Base-by-base conservation (phyloP, 139 green algal genomes). In the Chlamydomonas schloesseri region DNA sequence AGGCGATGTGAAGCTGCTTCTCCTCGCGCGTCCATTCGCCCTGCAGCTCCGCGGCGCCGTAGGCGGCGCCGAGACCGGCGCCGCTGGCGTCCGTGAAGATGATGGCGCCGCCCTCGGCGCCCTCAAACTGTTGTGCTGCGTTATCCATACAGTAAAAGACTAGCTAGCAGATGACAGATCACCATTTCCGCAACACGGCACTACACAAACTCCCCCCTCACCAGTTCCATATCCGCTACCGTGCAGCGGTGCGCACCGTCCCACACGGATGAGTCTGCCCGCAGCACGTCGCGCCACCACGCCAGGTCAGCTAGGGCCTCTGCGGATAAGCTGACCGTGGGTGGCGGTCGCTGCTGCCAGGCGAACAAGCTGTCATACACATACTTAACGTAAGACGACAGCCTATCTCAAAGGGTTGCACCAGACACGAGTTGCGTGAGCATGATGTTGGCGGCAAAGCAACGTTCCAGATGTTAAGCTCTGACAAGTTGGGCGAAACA, bases 71-170 rank as follows among this genome's bases (percentile, higher is more conserved):
- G 26, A 68, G 57, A 2, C 82, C 72, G 3, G 0, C n/a, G 9
- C n/a, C 65, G 82, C 82, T 82, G 58, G 72, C 82, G 31, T 82
- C 82, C 4, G 58, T 88, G 36, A 74, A 88, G 53, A 88, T 75
- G 18, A 53, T 20, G 46, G 72, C 58, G 29, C 34, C 75, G 20
- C 37, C n/a, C n/a, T n/a, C n/a, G n/a, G n/a, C n/a, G n/a, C n/a
- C n/a, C n/a, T n/a, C n/a, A n/a, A n/a, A n/a, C n/a, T n/a, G n/a
- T n/a, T n/a, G n/a, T n/a, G n/a, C n/a, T n/a, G n/a, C n/a, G n/a
- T n/a, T n/a, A n/a, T n/a, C n/a, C n/a, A n/a, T n/a, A n/a, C n/a
- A n/a, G n/a, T n/a, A n/a, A n/a, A n/a, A n/a, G n/a, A n/a, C n/a
- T n/a, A n/a, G n/a, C n/a, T n/a, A n/a, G n/a, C n/a, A n/a, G n/a